These are phyloP conservation scores for Pilatotrama ljubarskyi DNA, from an alignment of 768 basidiomycete genomes.

Conservation along the genomic window DNA sequence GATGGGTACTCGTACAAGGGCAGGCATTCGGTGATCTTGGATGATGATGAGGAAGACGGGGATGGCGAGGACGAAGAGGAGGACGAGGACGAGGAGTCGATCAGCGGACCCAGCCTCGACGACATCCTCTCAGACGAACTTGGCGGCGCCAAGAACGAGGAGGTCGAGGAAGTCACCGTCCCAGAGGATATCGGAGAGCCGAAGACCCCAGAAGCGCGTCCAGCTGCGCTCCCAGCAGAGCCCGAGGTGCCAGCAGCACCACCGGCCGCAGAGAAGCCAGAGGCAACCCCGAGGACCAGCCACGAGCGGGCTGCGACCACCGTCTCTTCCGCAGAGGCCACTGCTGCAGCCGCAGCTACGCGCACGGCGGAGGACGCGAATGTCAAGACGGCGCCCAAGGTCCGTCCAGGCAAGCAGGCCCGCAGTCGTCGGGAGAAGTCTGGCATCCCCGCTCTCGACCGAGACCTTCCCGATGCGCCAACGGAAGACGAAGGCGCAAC, in stretches of 20 bases:
- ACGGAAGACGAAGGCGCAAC: slow-evolving; percentile 44
- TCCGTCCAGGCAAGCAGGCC: slow-evolving; percentile 17
- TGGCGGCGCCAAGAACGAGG: background rate
- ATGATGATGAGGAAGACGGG: slow-evolving; percentile 67
- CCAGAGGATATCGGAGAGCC: slow-evolving; percentile 50
- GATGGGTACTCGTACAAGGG: slow-evolving; percentile 96
- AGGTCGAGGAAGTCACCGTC: slow-evolving; percentile 33
- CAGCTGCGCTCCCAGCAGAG: slow-evolving; percentile 34
- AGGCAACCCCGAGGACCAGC: slow-evolving; percentile 11
- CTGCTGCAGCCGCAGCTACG: slow-evolving; percentile 13
- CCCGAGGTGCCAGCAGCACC: slow-evolving; percentile 5
- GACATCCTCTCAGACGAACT: slow-evolving; percentile 23
- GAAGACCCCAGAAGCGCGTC: slow-evolving; percentile 74
- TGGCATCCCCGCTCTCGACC: slow-evolving; percentile 78
- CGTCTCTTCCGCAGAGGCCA: slow-evolving; percentile 8
- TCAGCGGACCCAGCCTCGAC: slow-evolving; percentile 25
- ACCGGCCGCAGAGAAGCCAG: slow-evolving; percentile 5
- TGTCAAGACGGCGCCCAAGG: slow-evolving; percentile 18
- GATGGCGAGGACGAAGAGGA: slow-evolving; percentile 47
- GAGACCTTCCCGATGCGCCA: slow-evolving; percentile 58
- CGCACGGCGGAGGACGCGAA: slow-evolving; percentile 25
- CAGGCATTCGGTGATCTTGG: slow-evolving; percentile 74
- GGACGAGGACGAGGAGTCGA: slow-evolving; percentile 30
- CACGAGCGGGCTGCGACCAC: slow-evolving; percentile 25
- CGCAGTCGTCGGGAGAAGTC: slow-evolving; percentile 75